Evolutionary conservation across 2,329 filamentous ascomycete genomes (phyloP), one percentile per base, ranked within the genome.

Genomic region (Alternaria panax): DNA sequence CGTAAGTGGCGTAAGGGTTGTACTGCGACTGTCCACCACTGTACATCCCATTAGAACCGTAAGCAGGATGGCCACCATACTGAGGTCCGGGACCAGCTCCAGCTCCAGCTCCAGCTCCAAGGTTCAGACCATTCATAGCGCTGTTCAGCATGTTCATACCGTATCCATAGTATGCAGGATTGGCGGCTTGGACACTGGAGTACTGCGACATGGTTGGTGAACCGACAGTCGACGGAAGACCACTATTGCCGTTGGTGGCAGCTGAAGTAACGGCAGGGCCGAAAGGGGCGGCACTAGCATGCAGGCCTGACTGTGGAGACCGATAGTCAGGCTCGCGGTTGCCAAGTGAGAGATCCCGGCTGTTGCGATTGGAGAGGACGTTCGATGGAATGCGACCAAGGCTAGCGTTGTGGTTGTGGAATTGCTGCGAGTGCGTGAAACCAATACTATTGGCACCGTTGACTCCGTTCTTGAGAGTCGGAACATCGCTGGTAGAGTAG

Each of bases 401-500:
- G 76, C 88, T 95, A 36, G 90, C 89, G 76, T 93, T 94, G 80
- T 94, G 92, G 68, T 93, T 85, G 64, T 88, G 86, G 50, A 86
- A 81, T 68, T 84, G 82, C 64, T 86, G 83, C 71, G 88, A 85
- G 5, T 82, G 91, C 52, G 74, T 77, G 62, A 77, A 74, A 24
- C 71, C 65, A 6, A 58, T 51, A 28, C 69, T 64, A 51, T 73
- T 74, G 34, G 62, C 51, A 34, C 73, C 69, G 47, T 84, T 80
- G 50, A 83, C 78, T 47, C 80, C 83, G 66, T 84, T 90, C 85
- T 95, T 96, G 72, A 93, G 83, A 7, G 93, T 96, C 5, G 93
- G 91, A 20, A 97, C 85, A 72, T 98, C 93, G 77, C 91, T 95
- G 54, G 92, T 88, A 9, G 95, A 97, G 81, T 92, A 97, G 0